A percentile compares a stretch with the other conserved stretches of the same genome.
Evolutionary conservation across 352 stramenopile genomes (phyloP).

Genomic region (Globisporangium cystogenes): DNA sequence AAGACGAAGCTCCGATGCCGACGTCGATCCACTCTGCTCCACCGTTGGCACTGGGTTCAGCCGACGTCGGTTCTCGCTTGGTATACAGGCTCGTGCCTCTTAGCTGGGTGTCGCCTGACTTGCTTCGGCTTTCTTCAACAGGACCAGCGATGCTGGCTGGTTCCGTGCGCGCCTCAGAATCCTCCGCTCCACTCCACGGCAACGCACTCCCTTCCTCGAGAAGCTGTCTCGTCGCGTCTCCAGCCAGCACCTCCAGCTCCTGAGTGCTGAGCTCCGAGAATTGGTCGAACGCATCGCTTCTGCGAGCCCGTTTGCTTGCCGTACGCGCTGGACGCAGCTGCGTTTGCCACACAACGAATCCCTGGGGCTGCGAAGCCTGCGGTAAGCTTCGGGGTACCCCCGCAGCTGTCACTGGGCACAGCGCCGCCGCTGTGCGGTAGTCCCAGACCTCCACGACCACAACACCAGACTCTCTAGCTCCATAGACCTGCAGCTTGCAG

Average conservation of each 20-base stretch:
- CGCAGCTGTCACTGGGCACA: conserved; percentile 32
- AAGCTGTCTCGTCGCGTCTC: conserved; percentile 27
- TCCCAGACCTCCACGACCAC: conserved; percentile 34
- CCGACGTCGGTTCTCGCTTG: neutral
- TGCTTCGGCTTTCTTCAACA: too few relatives aligned
- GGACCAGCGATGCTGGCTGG: too few relatives aligned
- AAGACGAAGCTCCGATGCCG: neutral
- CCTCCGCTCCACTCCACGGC: neutral
- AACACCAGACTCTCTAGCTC: conserved; percentile 6
- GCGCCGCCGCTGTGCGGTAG: conserved; percentile 17
- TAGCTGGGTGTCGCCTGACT: too few relatives aligned
- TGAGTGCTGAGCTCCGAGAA: conserved; percentile 12
- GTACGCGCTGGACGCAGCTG: neutral
- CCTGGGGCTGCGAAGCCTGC: neutral
- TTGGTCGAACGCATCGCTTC: conserved; percentile 8
- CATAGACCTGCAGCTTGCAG: conserved; percentile 11
- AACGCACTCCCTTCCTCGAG: conserved; percentile 15
- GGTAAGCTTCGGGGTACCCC: conserved; percentile 11
- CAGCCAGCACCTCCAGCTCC: conserved; percentile 28
- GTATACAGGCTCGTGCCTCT: neutral
- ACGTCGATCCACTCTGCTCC: conserved; percentile 1
- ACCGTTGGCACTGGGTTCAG: neutral
- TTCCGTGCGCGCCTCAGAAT: too few relatives aligned
- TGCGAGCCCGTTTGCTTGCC: neutral
- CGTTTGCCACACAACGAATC: conserved; percentile 2